Evolutionary conservation across 2,329 filamentous ascomycete genomes (phyloP).

Genomic region (Penicillium sp.): DNA sequence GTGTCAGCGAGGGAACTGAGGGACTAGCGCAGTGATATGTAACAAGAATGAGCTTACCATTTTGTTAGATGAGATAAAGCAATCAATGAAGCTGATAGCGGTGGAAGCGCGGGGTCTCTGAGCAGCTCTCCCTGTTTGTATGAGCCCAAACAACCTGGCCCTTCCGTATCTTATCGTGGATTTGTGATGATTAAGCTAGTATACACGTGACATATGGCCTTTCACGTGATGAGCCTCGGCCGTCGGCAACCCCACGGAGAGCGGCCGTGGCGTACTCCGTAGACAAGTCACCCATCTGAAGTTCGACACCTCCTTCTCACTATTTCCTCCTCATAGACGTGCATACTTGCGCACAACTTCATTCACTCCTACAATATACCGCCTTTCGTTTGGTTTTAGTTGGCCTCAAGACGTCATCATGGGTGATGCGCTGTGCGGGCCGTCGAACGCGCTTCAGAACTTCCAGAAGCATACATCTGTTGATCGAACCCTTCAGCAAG

Average conservation of each 20-base stretch:
- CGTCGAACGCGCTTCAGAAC: conserved; percentile 70
- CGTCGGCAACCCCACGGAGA: conserved; percentile 18
- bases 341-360: not conserved
- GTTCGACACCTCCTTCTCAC: not conserved
- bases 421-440: conserved; percentile 67
- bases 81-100: conserved; percentile 3
- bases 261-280: conserved; percentile 3
- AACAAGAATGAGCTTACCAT: conserved; percentile 22
- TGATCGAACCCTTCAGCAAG: conserved; percentile 69
- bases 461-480: conserved; percentile 66
- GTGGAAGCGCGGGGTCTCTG: conserved; percentile 14
- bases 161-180: conserved; percentile 29
- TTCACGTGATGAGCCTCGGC: conserved; percentile 21
- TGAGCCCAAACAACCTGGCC: conserved; percentile 26
- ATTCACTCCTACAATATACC: not conserved
- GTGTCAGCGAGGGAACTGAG: conserved; percentile 12
- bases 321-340: not conserved
- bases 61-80: conserved; percentile 13
- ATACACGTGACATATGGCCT: conserved; percentile 11
- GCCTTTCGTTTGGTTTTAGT: not conserved
- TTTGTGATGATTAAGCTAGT: conserved; percentile 14
- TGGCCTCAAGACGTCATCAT: conserved; percentile 42
- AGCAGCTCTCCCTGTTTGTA: conserved; percentile 9
- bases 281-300: not conserved
- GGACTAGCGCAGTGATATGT: not conserved